Conservation (phyloP, 2,329 filamentous ascomycete genomes). For the Phialophora tarda region DNA sequence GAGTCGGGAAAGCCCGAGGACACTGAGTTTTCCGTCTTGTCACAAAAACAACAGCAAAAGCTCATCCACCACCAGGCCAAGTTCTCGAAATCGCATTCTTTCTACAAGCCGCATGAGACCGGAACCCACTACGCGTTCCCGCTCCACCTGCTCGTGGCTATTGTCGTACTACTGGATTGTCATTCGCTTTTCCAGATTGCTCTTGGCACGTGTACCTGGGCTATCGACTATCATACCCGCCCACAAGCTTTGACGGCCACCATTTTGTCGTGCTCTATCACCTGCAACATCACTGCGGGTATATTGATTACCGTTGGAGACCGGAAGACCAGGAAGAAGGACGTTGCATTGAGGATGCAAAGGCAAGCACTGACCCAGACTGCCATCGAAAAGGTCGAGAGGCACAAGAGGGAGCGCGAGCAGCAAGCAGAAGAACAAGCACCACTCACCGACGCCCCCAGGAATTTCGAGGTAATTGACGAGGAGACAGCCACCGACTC, state of each 20-base stretch:
- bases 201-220: constrained; percentile 78
- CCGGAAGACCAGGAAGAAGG: constrained; percentile 79
- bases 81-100: constrained; percentile 81
- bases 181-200: constrained; percentile 82
- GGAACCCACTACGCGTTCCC: constrained; percentile 81
- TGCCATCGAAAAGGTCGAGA: constrained; percentile 60
- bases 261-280: constrained; percentile 79
- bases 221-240: constrained; percentile 72
- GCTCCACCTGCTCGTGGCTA: constrained; percentile 72
- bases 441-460: constrained; percentile 5
- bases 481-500: constrained; percentile 29
- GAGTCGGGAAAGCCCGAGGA: constrained; percentile 47
- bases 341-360: constrained; percentile 77
- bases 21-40: constrained; percentile 39
- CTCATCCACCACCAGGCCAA: constrained; percentile 79
- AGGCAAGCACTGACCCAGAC: constrained; percentile 75
- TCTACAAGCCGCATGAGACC: constrained; percentile 89
- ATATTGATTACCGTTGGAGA: constrained; percentile 78
- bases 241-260: constrained; percentile 76
- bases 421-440: constrained; percentile 8
- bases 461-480: constrained; percentile 35
- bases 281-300: constrained; percentile 77
- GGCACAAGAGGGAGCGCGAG: constrained; percentile 34
- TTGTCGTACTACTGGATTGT: constrained; percentile 78
- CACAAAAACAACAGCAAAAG: constrained; percentile 66